Conservation (phyloP, 345 rosid species). For the Fremontodendron californicum region DNA sequence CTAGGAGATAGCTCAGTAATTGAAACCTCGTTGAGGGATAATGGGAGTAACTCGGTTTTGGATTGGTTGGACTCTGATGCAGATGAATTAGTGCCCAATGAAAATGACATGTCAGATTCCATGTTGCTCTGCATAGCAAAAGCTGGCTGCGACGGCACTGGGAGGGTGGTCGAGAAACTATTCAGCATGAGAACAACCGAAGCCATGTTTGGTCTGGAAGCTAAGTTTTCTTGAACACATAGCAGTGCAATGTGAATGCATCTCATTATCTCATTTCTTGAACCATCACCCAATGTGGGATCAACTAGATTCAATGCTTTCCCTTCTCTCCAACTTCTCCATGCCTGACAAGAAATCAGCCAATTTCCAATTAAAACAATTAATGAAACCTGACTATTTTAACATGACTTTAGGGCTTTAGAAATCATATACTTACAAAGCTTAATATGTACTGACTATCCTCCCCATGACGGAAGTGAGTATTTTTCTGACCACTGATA, state of each 20-base stretch:
- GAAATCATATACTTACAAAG: constrained; percentile 31
- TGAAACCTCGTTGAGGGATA: background rate
- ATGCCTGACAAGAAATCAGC: constrained; percentile 29
- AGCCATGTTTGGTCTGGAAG: constrained; percentile 45
- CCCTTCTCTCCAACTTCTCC: constrained; percentile 53
- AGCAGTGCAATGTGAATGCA: constrained; percentile 54
- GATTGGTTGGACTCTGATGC: background rate
- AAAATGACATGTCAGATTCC: background rate
- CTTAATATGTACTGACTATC: constrained; percentile 31
- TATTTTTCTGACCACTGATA: constrained; percentile 40
- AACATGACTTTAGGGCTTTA: background rate
- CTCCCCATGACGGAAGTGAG: constrained; percentile 16
- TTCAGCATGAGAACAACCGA: constrained; percentile 41
- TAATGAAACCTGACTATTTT: background rate
- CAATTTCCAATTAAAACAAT: background rate
- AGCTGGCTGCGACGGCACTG: constrained; percentile 39
- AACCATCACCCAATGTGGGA: constrained; percentile 25
- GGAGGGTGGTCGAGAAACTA: constrained; percentile 36
- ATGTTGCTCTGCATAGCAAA: constrained; percentile 18
- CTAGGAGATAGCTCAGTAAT: constrained; percentile 2
- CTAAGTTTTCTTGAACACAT: constrained; percentile 51
- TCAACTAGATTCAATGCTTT: constrained; percentile 28
- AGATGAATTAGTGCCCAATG: background rate
- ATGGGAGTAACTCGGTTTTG: background rate
- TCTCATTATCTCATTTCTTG: constrained; percentile 32